phyloP scores from a whole-genome alignment of 352 stramenopile species.

The Globisporangium alternatum region DNA sequence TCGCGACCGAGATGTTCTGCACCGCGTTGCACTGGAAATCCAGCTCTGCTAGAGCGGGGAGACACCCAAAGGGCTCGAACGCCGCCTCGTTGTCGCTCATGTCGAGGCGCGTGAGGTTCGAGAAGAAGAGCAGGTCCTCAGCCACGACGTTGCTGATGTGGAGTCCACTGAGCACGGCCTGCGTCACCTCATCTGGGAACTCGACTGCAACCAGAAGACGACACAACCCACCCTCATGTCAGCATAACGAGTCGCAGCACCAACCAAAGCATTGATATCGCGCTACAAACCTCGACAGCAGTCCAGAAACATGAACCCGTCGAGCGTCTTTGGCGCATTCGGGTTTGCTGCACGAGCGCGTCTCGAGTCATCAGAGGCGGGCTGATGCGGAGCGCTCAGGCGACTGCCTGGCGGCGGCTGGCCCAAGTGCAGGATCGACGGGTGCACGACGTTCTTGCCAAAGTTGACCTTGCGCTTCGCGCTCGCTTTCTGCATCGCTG shows the following conservation, averaged over 20 bases:
- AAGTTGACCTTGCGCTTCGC: conserved; percentile 33
- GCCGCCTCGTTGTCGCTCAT: conserved; percentile 83
- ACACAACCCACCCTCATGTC: neutral
- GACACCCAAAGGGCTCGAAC: conserved; percentile 61
- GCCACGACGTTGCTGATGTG: conserved; percentile 59
- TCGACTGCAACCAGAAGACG: conserved; percentile 37
- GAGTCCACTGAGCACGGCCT: conserved; percentile 59
- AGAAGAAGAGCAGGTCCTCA: conserved; percentile 80
- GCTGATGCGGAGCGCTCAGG: neutral
- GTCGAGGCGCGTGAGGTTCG: conserved; percentile 63
- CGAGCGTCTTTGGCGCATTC: conserved; percentile 45
- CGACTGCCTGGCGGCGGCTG: neutral
- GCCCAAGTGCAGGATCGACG: conserved; percentile 21
- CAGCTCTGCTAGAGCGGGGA: conserved; percentile 63
- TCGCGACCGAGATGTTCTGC: conserved; percentile 38
- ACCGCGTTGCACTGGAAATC: conserved; percentile 83
- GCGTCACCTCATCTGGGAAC: conserved; percentile 73
- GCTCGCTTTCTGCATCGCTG: conserved; percentile 19
- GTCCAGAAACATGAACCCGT: conserved; percentile 79
- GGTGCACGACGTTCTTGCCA: conserved; percentile 22
- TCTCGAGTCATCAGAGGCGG: neutral
- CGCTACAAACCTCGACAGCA: conserved; percentile 53
- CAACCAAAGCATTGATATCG: neutral
- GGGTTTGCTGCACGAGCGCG: conserved; percentile 18
- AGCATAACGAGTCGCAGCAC: neutral